phyloP scores from a whole-genome alignment of 495 filamentous ascomycete species.

The Stereocaulon alpinum region DNA sequence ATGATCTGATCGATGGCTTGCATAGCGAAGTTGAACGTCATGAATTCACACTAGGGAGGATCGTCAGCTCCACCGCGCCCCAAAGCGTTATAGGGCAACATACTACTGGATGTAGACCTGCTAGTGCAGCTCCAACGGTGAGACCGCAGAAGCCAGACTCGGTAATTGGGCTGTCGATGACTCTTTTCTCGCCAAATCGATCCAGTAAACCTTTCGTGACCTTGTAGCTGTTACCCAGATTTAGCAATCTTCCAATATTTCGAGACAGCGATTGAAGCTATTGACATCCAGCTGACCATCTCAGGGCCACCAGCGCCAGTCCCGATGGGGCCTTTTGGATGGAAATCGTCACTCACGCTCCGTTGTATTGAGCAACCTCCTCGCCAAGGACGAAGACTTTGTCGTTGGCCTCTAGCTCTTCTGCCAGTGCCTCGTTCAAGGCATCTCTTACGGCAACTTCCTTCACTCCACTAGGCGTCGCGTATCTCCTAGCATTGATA shows the following conservation, averaged over 20 bases:
- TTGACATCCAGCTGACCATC: not conserved
- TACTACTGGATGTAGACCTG: conserved; percentile 87
- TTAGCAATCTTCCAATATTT: conserved; percentile 13
- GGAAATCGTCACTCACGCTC: conserved; percentile 50
- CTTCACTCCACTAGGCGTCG: conserved; percentile 55
- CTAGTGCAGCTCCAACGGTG: conserved; percentile 85
- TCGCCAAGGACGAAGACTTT: conserved; percentile 96
- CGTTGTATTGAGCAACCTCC: conserved; percentile 99
- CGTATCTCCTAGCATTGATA: conserved; percentile 36
- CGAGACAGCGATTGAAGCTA: not conserved
- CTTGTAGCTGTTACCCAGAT: conserved; percentile 60
- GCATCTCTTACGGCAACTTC: conserved; percentile 96
- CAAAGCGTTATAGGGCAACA: conserved; percentile 29
- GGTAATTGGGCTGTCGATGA: conserved; percentile 97
- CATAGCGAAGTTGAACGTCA: conserved; percentile 99
- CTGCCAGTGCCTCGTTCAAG: conserved; percentile 91
- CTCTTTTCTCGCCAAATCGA: conserved; percentile 91
- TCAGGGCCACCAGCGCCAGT: not conserved
- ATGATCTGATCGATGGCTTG: conserved; percentile 99
- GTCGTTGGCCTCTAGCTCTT: conserved; percentile 86
- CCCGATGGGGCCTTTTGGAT: too few species aligned
- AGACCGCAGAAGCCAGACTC: conserved; percentile 91
- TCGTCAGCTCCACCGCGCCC: conserved; percentile 8
- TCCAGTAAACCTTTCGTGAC: conserved; percentile 95
- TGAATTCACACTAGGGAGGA: conserved; percentile 78